Evolutionary conservation across 2,329 filamentous ascomycete genomes (phyloP).

Genomic region (Coleophoma crateriformis): DNA sequence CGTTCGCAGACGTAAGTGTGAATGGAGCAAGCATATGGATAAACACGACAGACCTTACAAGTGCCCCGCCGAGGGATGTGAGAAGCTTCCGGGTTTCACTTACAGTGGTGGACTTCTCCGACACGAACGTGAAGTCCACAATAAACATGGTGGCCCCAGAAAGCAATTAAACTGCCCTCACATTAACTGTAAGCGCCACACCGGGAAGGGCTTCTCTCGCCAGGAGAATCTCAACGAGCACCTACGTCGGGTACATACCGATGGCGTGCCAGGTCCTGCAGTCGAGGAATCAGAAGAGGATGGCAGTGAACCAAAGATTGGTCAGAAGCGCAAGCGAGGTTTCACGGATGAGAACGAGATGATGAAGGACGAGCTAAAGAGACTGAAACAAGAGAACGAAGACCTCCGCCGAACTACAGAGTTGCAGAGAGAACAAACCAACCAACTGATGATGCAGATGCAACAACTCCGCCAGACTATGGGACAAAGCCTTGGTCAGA

Average conservation of each 20-base stretch:
- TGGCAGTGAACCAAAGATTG: constrained; percentile 33
- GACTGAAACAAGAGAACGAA: background rate
- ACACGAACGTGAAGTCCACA: constrained; percentile 91
- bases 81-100: constrained; percentile 89
- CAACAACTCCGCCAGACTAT: background rate
- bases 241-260: constrained; percentile 76
- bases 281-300: constrained; percentile 18
- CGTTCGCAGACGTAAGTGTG: constrained; percentile 16
- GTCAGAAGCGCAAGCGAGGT: constrained; percentile 36
- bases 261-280: constrained; percentile 28
- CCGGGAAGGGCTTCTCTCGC: constrained; percentile 83
- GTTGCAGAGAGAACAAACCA: background rate
- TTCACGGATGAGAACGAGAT: background rate
- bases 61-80: constrained; percentile 75
- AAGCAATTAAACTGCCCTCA: constrained; percentile 85
- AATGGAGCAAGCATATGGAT: constrained; percentile 88
- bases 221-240: constrained; percentile 95
- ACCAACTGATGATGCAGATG: background rate
- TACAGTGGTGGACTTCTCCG: constrained; percentile 86
- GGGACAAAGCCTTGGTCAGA: background rate
- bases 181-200: constrained; percentile 80
- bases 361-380: constrained; percentile 1
- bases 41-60: constrained; percentile 94
- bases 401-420: background rate
- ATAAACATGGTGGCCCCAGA: constrained; percentile 82